phyloP scores from a whole-genome alignment of 2,329 filamentous ascomycete species.

The Fusarium odoratissimum region DNA sequence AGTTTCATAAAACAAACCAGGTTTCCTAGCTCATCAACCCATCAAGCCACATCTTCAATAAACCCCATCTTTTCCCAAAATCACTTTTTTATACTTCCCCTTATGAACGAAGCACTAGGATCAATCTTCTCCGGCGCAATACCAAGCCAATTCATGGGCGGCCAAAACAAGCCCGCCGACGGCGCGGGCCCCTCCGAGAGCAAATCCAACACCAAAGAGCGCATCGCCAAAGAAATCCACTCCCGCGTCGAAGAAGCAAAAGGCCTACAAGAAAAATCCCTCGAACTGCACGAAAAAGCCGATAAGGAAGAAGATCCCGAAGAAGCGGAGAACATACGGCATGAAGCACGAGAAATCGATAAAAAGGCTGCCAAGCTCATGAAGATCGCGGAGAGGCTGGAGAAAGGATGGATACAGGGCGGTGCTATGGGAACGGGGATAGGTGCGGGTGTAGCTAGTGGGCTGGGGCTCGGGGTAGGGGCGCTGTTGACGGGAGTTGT shows the following conservation, averaged over 20 bases:
- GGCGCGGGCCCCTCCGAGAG: slow-evolving; percentile 6
- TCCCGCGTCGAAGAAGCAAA: slow-evolving; percentile 33
- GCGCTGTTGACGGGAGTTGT: slow-evolving; percentile 35
- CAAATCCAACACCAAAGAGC: slow-evolving; percentile 22
- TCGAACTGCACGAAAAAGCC: slow-evolving; percentile 35
- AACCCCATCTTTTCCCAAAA: neutral
- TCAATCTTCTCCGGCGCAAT: slow-evolving; percentile 27
- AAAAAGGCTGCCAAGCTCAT: slow-evolving; percentile 41
- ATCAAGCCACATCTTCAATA: slow-evolving; percentile 26
- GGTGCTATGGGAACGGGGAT: slow-evolving; percentile 38
- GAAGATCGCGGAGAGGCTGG: slow-evolving; percentile 34
- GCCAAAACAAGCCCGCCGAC: slow-evolving; percentile 1
- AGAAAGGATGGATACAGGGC: slow-evolving; percentile 41
- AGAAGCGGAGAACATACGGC: slow-evolving; percentile 20
- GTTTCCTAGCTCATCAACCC: slow-evolving; percentile 1
- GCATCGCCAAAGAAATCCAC: slow-evolving; percentile 29
- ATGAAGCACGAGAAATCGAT: slow-evolving; percentile 30
- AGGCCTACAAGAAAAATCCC: slow-evolving; percentile 15
- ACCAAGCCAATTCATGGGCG: slow-evolving; percentile 25
- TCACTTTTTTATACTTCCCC: neutral
- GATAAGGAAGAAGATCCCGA: slow-evolving; percentile 18
- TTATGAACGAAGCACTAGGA: slow-evolving; percentile 23
- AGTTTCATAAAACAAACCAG: slow-evolving; percentile 19
- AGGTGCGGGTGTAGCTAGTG: slow-evolving; percentile 38
- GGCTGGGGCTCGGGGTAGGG: slow-evolving; percentile 30